phyloP scores from a whole-genome alignment of 139 green algal genomes.

The Chlorella sp. region DNA sequence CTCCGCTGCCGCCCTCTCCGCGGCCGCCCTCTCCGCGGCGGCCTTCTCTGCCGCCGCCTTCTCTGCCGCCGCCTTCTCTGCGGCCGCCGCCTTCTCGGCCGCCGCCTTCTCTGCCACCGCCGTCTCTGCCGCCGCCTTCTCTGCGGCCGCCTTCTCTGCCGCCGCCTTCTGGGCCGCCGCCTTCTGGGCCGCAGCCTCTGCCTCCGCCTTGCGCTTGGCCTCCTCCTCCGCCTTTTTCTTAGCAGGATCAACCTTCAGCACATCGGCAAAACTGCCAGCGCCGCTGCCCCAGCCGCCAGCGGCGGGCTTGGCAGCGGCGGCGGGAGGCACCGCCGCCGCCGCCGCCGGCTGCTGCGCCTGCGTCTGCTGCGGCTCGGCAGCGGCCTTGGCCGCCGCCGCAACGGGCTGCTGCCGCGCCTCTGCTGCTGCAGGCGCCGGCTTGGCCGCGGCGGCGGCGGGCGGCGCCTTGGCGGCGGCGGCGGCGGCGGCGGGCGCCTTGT shows the following conservation, averaged over 20 bases:
- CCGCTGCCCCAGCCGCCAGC: not conserved
- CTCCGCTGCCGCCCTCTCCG: conserved; percentile 5
- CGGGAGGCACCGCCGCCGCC: not conserved
- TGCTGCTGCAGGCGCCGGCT: not conserved
- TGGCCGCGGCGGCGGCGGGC: not conserved
- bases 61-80: conserved; percentile 7
- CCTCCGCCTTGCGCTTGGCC: conserved; percentile 10
- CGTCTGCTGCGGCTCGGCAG: not conserved
- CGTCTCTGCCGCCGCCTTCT: not conserved
- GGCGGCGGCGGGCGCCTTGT: not conserved
- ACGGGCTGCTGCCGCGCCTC: conserved; percentile 11
- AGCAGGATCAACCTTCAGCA: not conserved
- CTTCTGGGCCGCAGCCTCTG: conserved; percentile 3
- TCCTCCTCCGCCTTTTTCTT: conserved; percentile 2
- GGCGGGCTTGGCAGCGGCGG: not conserved
- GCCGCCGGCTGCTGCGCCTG: not conserved
- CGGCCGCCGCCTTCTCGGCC: not conserved
- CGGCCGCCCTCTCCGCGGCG: conserved; percentile 4
- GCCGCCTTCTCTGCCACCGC: not conserved
- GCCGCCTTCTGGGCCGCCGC: conserved; percentile 8
- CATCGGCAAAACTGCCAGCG: not conserved
- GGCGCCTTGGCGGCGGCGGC: not conserved
- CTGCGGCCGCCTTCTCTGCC: not conserved
- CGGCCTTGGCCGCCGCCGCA: not conserved
- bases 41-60: conserved; percentile 22